Conservation (phyloP, 768 basidiomycete genomes). For the Leccinum disarticulatum region DNA sequence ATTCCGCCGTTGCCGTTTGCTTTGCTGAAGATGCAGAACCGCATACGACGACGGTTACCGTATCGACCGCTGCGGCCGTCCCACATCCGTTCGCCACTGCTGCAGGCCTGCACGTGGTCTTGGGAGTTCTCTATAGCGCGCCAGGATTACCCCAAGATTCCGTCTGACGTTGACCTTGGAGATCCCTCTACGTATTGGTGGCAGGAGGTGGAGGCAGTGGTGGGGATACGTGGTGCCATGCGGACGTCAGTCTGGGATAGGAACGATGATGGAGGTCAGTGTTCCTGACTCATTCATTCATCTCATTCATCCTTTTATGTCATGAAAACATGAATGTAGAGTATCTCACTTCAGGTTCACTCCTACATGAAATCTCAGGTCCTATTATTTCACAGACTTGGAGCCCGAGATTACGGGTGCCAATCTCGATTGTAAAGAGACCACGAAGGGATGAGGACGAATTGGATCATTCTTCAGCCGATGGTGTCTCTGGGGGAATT, state of each 20-base stretch:
- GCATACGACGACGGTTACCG: neutral
- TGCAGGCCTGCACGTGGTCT: conserved; percentile 1
- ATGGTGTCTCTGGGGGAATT: no score
- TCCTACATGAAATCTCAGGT: no score
- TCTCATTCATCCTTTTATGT: no score
- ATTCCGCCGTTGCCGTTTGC: conserved; percentile 6
- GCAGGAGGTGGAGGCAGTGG: neutral
- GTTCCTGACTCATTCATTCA: no score
- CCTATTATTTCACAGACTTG: no score
- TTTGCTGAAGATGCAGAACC: conserved; percentile 5
- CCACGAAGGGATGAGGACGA: no score
- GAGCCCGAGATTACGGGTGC: no score
- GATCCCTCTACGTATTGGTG: conserved; percentile 15
- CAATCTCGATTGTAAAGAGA: no score
- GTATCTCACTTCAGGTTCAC: neutral
- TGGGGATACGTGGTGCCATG: neutral
- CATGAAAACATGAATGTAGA: neutral
- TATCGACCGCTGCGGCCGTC: neutral
- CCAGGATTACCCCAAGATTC: neutral
- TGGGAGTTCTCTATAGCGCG: neutral
- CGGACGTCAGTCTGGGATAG: neutral
- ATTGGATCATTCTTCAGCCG: no score
- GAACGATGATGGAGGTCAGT: neutral
- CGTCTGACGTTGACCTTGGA: neutral
- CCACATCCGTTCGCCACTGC: conserved; percentile 3